Percentiles rank a stretch among this genome's conserved stretches.
phyloP scores from a whole-genome alignment of 2,329 filamentous ascomycete species.

The Ustulina deusta region DNA sequence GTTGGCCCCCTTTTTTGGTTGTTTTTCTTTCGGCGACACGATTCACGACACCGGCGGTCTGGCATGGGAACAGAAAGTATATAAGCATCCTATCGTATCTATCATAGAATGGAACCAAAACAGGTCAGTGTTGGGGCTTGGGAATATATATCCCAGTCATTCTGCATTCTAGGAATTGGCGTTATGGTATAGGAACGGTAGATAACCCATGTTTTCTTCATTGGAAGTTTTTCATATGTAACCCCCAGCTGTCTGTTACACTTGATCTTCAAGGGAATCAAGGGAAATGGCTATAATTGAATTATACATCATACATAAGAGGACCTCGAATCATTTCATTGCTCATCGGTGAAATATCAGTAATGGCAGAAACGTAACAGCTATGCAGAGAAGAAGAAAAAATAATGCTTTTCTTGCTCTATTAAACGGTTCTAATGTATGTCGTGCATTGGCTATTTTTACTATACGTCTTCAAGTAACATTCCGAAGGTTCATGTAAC shows the following conservation, averaged over 20 bases:
- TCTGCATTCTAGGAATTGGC: constrained; percentile 24
- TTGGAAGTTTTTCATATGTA: constrained; percentile 9
- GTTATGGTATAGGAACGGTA: constrained; percentile 22
- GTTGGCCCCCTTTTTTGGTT: background rate
- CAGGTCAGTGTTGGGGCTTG: background rate
- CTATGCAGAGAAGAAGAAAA: background rate
- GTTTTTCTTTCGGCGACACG: constrained; percentile 5
- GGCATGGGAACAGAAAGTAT: constrained; percentile 9
- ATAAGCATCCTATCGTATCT: constrained; percentile 19
- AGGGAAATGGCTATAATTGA: background rate
- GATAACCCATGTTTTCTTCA: constrained; percentile 8
- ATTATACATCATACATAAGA: background rate
- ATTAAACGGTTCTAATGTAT: background rate
- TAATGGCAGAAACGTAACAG: background rate
- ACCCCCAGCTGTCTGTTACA: background rate
- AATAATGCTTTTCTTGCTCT: background rate
- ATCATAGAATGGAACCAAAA: constrained; percentile 27
- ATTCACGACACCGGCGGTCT: constrained; percentile 18
- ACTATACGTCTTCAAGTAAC: no score
- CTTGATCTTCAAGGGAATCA: background rate
- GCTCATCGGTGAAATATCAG: background rate
- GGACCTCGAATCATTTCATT: background rate
- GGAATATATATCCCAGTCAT: background rate
- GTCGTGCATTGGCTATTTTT: background rate
- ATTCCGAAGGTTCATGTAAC: no score